These are phyloP conservation scores for Discostella stelligeroides DNA, from an alignment of 108 stramenopile species.

Conservation along the genomic window DNA sequence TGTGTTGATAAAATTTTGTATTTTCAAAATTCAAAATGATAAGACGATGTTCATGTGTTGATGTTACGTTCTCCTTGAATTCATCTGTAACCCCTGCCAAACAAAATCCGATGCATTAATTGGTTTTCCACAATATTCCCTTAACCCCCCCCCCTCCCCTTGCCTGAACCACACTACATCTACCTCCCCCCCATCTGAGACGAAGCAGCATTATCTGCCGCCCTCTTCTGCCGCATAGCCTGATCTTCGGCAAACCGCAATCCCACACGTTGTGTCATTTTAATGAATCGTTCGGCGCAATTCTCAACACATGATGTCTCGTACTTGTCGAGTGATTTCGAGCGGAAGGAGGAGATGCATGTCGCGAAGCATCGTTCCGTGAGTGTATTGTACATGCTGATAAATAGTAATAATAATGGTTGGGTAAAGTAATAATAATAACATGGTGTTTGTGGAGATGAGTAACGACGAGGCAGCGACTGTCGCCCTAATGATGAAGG, in stretches of 20 bases:
- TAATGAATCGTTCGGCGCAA: conserved; percentile 79
- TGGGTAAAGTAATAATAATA: neutral
- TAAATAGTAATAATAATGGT: neutral
- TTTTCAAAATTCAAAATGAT: no score
- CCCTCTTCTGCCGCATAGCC: conserved; percentile 85
- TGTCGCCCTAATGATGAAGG: neutral
- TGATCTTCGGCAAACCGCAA: conserved; percentile 89
- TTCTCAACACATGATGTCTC: conserved; percentile 73
- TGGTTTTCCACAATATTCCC: no score
- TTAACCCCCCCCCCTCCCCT: neutral
- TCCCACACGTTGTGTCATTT: conserved; percentile 90
- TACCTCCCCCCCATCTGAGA: neutral
- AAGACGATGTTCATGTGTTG: no score
- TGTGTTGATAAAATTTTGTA: no score
- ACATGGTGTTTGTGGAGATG: neutral
- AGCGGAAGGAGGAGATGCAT: conserved; percentile 83
- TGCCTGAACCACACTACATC: neutral
- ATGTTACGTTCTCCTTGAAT: no score
- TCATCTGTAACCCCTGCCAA: no score
- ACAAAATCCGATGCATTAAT: no score
- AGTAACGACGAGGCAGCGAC: conserved; percentile 8
- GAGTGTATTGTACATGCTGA: conserved; percentile 88
- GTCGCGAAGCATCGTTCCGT: conserved; percentile 80
- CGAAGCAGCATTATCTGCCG: conserved; percentile 47
- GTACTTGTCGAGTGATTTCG: conserved; percentile 80